Conservation (phyloP, 345 rosid species). For the Microthlaspi erraticum region DNA sequence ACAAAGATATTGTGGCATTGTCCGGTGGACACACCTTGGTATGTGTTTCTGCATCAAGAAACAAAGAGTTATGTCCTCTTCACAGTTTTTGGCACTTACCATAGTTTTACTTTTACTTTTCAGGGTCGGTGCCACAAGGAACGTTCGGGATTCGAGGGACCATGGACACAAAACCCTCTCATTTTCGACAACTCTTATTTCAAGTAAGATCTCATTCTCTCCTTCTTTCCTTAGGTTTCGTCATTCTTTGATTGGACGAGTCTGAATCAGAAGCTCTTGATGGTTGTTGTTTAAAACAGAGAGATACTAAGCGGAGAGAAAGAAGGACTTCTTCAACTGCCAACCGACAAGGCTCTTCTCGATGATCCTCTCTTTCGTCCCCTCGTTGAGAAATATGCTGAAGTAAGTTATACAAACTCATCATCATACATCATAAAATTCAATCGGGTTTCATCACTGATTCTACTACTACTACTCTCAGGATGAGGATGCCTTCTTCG, state of each 20-base stretch:
- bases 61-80: neutral
- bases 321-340: slow-evolving; percentile 77
- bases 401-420: slow-evolving; percentile 47
- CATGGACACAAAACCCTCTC: slow-evolving; percentile 89
- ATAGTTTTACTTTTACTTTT: slow-evolving; percentile 3
- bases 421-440: neutral
- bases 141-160: slow-evolving; percentile 91
- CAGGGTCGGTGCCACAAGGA: slow-evolving; percentile 98
- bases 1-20: slow-evolving; percentile 81
- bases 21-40: slow-evolving; percentile 96
- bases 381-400: slow-evolving; percentile 77
- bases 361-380: slow-evolving; percentile 76
- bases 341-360: slow-evolving; percentile 78
- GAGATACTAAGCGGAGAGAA: slow-evolving; percentile 83
- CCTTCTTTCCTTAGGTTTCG: slow-evolving; percentile 4
- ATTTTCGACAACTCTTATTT: slow-evolving; percentile 87
- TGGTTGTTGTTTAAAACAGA: slow-evolving; percentile 45
- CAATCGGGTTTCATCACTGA: neutral
- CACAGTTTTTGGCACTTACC: slow-evolving; percentile 13
- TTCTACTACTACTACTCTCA: slow-evolving; percentile 27
- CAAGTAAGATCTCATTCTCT: slow-evolving; percentile 53
- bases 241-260: slow-evolving; percentile 1
- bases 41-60: slow-evolving; percentile 8
- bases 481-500: slow-evolving; percentile 87
- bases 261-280: slow-evolving; percentile 7